These are phyloP conservation scores for Dioscorea alata DNA, from an alignment of 106 monocot species.

Conservation along the genomic window DNA sequence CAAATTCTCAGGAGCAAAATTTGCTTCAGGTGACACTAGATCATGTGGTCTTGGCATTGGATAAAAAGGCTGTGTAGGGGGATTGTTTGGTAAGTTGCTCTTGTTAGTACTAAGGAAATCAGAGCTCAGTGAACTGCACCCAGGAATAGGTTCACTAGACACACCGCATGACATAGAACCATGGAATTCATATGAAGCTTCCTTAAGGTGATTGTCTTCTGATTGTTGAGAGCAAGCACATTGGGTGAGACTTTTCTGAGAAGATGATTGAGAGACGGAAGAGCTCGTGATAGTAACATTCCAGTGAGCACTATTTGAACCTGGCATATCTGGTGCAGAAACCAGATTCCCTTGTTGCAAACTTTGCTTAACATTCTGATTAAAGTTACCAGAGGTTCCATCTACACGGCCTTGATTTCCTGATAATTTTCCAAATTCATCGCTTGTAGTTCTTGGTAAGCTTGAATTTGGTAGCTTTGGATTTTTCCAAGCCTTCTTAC, in stretches of 20 bases:
- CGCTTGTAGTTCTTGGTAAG: constrained; percentile 14
- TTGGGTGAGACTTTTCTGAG: constrained; percentile 4
- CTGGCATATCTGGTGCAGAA: neutral
- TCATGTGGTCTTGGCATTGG: constrained; percentile 18
- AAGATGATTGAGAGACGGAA: neutral
- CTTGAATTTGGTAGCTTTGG: constrained; percentile 7
- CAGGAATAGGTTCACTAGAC: constrained; percentile 7
- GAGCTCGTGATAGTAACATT: neutral
- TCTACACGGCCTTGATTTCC: constrained; percentile 5
- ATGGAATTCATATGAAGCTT: constrained; percentile 25
- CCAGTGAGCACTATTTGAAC: neutral
- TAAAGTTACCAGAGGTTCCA: constrained; percentile 2
- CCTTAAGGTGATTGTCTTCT: constrained; percentile 6
- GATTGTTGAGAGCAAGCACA: neutral
- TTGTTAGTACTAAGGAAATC: constrained; percentile 6
- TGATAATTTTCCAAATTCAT: neutral
- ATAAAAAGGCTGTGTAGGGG: constrained; percentile 2
- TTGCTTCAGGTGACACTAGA: constrained; percentile 9
- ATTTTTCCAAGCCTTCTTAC: constrained; percentile 9
- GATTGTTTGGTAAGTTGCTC: constrained; percentile 6
- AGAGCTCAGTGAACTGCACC: neutral
- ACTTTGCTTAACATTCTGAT: neutral
- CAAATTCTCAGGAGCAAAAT: constrained; percentile 5
- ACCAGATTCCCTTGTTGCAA: constrained; percentile 3
- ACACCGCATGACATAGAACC: neutral